Evolutionary conservation across 1,139 yeast species (phyloP).

Genomic region (Scheffersomyces segobiensis): DNA sequence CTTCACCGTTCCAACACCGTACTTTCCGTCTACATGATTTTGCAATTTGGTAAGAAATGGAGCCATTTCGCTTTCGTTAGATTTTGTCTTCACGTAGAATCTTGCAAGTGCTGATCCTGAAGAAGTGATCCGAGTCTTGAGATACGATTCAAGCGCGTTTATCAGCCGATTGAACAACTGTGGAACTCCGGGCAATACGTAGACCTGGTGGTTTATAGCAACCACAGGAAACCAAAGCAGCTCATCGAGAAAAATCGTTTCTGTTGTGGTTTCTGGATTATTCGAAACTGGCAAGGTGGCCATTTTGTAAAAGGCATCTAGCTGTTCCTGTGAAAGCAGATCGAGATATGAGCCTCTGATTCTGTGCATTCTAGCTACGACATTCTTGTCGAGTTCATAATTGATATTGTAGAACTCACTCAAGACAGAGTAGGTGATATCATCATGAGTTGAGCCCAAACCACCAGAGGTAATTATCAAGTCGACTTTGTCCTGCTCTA

Average conservation of each 20-base stretch:
- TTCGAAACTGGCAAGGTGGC: conserved; percentile 65
- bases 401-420: conserved; percentile 62
- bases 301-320: conserved; percentile 69
- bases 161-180: conserved; percentile 61
- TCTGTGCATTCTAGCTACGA: conserved; percentile 59
- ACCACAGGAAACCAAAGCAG: conserved; percentile 84
- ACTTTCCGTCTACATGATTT: conserved; percentile 36
- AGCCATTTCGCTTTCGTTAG: conserved; percentile 69
- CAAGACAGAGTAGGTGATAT: conserved; percentile 73
- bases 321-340: conserved; percentile 44
- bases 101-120: conserved; percentile 37
- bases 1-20: conserved; percentile 47
- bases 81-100: conserved; percentile 59
- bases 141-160: conserved; percentile 22
- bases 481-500: conserved; percentile 51
- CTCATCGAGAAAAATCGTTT: conserved; percentile 52
- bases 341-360: conserved; percentile 43
- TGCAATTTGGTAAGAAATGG: conserved; percentile 60
- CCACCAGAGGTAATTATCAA: conserved; percentile 81
- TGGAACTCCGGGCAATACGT: conserved; percentile 82
- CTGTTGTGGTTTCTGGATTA: conserved; percentile 32
- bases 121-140: conserved; percentile 25
- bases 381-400: conserved; percentile 53
- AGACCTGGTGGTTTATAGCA: conserved; percentile 59
- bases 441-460: conserved; percentile 90